These are phyloP conservation scores for Effrenium voratum DNA, from an alignment of 73 alveolate genomes.

Conservation along the genomic window DNA sequence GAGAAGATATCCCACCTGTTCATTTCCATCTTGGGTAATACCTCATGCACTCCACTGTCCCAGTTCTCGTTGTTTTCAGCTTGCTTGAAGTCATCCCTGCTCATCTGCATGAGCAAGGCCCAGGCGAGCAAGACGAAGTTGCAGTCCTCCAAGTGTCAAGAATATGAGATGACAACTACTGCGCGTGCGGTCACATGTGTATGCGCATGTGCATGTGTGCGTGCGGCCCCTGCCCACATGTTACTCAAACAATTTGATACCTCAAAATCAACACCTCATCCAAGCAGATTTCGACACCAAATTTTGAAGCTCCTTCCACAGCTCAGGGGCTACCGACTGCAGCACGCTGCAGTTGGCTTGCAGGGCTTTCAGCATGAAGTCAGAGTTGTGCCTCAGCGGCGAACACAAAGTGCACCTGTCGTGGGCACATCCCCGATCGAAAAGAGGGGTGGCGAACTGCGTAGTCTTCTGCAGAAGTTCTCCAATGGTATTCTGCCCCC, in stretches of 20 bases:
- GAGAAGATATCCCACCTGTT: neutral
- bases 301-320: slow-evolving; percentile 17
- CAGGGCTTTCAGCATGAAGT: slow-evolving; percentile 41
- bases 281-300: neutral
- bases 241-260: neutral
- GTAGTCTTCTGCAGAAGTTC: no score
- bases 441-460: no score
- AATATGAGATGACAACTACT: neutral
- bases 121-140: neutral
- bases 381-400: slow-evolving; percentile 89
- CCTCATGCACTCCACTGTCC: no score
- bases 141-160: neutral
- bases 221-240: neutral
- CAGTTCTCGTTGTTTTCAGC: no score
- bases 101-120: neutral
- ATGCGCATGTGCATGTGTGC: neutral
- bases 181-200: neutral
- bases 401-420: no score
- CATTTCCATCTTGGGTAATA: no score
- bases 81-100: no score
- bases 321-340: slow-evolving; percentile 42
- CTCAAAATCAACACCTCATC: neutral
- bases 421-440: no score
- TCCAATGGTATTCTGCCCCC: no score
- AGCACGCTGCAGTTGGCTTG: slow-evolving; percentile 39